Percentiles rank a stretch among this genome's conserved stretches.
phyloP scores from a whole-genome alignment of 306 rosid genomes.

The Cucurbita pepo region DNA sequence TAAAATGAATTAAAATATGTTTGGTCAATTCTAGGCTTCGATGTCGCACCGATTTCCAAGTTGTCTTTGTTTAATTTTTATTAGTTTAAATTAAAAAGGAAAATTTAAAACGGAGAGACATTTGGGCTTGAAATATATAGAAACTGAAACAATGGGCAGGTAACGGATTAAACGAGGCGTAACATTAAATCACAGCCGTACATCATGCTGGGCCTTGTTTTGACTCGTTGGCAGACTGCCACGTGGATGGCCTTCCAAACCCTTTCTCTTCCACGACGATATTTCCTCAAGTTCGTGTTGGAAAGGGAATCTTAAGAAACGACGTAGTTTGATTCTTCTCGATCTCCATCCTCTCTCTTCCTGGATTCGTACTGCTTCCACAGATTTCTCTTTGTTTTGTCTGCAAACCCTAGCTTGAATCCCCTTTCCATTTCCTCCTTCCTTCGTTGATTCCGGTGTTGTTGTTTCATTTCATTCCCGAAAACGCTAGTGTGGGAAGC shows the following conservation, averaged over 20 bases:
- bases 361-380: slow-evolving; percentile 1
- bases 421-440: neutral
- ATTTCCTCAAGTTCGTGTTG: neutral
- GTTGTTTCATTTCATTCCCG: neutral
- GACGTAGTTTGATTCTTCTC: slow-evolving; percentile 1
- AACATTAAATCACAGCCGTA: neutral
- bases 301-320: neutral
- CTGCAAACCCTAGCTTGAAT: slow-evolving; percentile 1
- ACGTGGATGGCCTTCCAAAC: neutral
- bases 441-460: neutral
- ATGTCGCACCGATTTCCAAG: too few relatives aligned
- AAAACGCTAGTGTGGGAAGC: neutral
- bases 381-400: slow-evolving; percentile 1
- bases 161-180: too few relatives aligned
- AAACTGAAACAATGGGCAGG: too few relatives aligned
- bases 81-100: too few relatives aligned
- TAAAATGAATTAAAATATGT: too few relatives aligned
- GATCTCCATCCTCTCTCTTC: slow-evolving; percentile 7
- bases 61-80: too few relatives aligned
- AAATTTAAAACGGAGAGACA: too few relatives aligned
- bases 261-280: neutral
- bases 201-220: neutral
- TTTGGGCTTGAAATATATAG: too few relatives aligned
- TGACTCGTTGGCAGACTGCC: neutral
- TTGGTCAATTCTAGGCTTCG: too few relatives aligned